Conservation (phyloP, 768 basidiomycete genomes). For the Cyclocybe cylindracea region DNA sequence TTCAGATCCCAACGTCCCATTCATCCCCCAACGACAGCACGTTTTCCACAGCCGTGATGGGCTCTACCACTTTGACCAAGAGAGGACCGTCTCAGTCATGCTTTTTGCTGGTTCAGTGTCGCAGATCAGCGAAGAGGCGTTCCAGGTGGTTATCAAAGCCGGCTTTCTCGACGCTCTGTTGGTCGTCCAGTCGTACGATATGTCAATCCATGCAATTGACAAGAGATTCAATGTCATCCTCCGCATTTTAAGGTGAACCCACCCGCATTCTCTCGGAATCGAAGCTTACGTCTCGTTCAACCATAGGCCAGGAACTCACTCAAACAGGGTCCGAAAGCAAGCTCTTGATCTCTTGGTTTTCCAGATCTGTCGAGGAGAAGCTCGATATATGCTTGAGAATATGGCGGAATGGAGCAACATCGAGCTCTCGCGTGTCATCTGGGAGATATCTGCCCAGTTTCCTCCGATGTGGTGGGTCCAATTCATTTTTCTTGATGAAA, state of each 20-base stretch:
- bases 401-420: conserved; percentile 1
- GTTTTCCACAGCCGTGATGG: conserved; percentile 9
- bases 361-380: conserved; percentile 10
- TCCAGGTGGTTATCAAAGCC: conserved; percentile 8
- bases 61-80: conserved; percentile 9
- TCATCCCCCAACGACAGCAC: background rate
- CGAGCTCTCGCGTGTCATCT: conserved; percentile 5
- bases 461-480: conserved; percentile 10
- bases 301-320: conserved; percentile 1
- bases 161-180: conserved; percentile 8
- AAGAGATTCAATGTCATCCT: conserved; percentile 6
- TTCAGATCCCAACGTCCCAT: background rate
- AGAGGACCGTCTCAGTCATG: conserved; percentile 5
- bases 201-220: conserved; percentile 7
- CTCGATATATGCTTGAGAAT: conserved; percentile 4
- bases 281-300: no score
- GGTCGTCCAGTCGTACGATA: conserved; percentile 8
- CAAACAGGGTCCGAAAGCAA: conserved; percentile 7
- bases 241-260: background rate
- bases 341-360: conserved; percentile 11
- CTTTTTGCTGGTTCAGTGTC: conserved; percentile 4
- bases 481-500: background rate
- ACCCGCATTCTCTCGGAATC: background rate
- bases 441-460: conserved; percentile 9
- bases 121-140: background rate